Base-by-base conservation (phyloP, 2,329 filamentous ascomycete genomes). In the Echinosphaeria canescens region DNA sequence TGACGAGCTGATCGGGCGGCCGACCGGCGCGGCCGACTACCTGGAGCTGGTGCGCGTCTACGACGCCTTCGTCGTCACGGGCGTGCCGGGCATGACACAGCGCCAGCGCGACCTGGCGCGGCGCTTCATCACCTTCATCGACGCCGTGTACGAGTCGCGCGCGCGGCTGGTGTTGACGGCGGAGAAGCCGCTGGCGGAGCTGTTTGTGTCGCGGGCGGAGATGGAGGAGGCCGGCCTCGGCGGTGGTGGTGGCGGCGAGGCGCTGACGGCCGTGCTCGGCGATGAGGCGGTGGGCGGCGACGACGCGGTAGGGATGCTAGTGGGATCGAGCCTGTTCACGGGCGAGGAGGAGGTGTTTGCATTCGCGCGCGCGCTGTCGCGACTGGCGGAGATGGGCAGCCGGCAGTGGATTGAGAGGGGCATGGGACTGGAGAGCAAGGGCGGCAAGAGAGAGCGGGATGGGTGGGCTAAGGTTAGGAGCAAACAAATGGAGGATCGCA, bases 311-410 rank as follows among this genome's bases (percentile, higher is more conserved):
- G 61, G 71, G 26, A 73, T 78, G 48, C 57, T 98, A 39, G 91
- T 91, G 54, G 73, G 72, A 36, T 81, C 74, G 23, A 79, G 66
- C 36, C 66, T 95, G 22, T 98, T 98, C 47, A 78, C 75, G 2
- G 88, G 88, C 22, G 88, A 93, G 31, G 88, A 98, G 53, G 88
- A 98, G 51, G 67, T 81, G 0, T 98, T 98, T 53, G 88, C 88
- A 0, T 98, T 98, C 55, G 82, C 82, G 14, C 59, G 88, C 28
- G 88, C 88, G 2, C 48, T 95, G 37, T 84, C 75, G 28, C 58
- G 88, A 29, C 51, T 98, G 33, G 75, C 60, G 29, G 82, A 95
- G 50, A 98, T 98, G 88, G 80, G 82, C 13, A 88, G 80, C 45
- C 68, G 71, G 46, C 76, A 93, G 46, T 98, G 88, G 88, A 78